Evolutionary conservation across 306 rosid genomes (phyloP).

Genomic region (Arachis hypogaea): DNA sequence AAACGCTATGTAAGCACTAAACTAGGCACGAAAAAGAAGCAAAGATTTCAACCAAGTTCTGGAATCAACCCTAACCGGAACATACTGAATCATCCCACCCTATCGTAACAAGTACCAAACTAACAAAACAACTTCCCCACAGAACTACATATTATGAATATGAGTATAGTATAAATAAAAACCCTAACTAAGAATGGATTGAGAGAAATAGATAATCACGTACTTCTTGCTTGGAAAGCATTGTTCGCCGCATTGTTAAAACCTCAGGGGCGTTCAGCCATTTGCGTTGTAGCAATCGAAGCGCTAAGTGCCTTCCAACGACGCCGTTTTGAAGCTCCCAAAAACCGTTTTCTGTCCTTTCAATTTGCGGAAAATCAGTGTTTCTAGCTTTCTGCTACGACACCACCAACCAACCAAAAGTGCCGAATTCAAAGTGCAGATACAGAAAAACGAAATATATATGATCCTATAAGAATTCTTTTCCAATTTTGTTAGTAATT

Average conservation of each 20-base stretch:
- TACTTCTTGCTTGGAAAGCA: constrained; percentile 53
- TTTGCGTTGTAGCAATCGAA: constrained; percentile 35
- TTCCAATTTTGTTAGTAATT: neutral
- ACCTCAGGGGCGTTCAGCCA: constrained; percentile 42
- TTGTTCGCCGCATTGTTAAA: constrained; percentile 39
- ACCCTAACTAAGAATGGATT: constrained; percentile 47
- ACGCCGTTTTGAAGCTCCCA: constrained; percentile 27
- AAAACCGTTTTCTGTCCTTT: constrained; percentile 14
- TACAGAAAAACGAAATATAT: constrained; percentile 21
- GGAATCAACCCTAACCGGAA: constrained; percentile 41
- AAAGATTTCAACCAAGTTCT: constrained; percentile 35
- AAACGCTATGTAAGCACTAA: constrained; percentile 12
- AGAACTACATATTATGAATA: neutral
- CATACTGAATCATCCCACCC: constrained; percentile 38
- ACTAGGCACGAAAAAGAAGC: neutral
- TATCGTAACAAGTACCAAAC: constrained; percentile 9
- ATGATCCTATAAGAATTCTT: constrained; percentile 45
- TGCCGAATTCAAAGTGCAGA: constrained; percentile 37
- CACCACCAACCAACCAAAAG: constrained; percentile 17
- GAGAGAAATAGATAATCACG: constrained; percentile 9
- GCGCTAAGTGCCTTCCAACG: constrained; percentile 15
- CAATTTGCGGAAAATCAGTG: constrained; percentile 36
- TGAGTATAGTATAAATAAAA: constrained; percentile 17
- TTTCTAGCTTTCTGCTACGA: constrained; percentile 25
- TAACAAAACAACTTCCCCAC: neutral